Conservation (phyloP, 495 filamentous ascomycete species). For the Chaetomium tenue region DNA sequence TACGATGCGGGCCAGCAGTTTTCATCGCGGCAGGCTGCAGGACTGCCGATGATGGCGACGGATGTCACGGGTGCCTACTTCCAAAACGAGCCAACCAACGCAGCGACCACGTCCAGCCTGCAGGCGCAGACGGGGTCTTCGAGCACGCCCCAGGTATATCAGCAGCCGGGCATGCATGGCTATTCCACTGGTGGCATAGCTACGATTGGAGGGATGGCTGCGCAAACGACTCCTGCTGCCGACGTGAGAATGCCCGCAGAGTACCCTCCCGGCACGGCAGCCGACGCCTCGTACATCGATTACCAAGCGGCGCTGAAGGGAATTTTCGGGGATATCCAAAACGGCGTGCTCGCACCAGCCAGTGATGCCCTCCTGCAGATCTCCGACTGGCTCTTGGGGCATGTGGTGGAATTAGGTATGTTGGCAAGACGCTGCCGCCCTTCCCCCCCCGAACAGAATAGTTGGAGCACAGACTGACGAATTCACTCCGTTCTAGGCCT, state of each 20-base stretch:
- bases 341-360: slow-evolving; percentile 70
- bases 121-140: slow-evolving; percentile 43
- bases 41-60: slow-evolving; percentile 72
- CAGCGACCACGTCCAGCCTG: slow-evolving; percentile 53
- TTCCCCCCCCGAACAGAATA: not conserved
- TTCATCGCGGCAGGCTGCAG: slow-evolving; percentile 73
- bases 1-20: slow-evolving; percentile 83
- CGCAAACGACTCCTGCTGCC: slow-evolving; percentile 41
- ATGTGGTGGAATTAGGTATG: slow-evolving; percentile 79
- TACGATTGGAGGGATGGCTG: slow-evolving; percentile 41
- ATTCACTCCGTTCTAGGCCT: slow-evolving; percentile 38
- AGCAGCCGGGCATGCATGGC: slow-evolving; percentile 47
- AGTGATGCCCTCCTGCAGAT: slow-evolving; percentile 70
- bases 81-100: slow-evolving; percentile 63
- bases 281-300: slow-evolving; percentile 66
- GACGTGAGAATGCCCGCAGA: slow-evolving; percentile 49
- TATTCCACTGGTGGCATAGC: slow-evolving; percentile 45
- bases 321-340: slow-evolving; percentile 72
- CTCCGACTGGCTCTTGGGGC: slow-evolving; percentile 80
- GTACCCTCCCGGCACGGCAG: slow-evolving; percentile 33
- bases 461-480: slow-evolving; percentile 11
- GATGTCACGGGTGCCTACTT: slow-evolving; percentile 74
- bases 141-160: slow-evolving; percentile 49
- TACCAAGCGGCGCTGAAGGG: slow-evolving; percentile 72
- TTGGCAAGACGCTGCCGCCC: not conserved